These are phyloP conservation scores for Starmerella vitae DNA, from an alignment of 805 yeast species.

Conservation along the genomic window DNA sequence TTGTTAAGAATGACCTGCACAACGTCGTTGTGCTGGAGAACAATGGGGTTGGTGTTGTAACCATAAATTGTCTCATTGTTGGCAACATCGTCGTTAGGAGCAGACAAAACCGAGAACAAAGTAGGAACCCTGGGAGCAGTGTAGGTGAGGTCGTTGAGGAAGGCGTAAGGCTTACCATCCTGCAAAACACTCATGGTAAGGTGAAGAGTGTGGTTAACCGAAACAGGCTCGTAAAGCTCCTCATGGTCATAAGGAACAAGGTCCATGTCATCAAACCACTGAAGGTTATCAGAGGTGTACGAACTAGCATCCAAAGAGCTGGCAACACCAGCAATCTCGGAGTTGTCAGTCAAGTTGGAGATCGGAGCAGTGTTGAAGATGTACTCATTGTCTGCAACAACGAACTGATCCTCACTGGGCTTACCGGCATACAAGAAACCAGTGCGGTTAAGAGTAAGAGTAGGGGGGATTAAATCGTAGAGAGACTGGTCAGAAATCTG, in stretches of 20 bases:
- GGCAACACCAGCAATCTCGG: constrained; percentile 22
- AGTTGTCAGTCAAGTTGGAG: constrained; percentile 26
- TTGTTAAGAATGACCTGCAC: constrained; percentile 78
- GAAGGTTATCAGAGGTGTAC: constrained; percentile 33
- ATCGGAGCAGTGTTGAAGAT: constrained; percentile 40
- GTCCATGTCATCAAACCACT: constrained; percentile 61
- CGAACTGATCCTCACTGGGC: constrained; percentile 12
- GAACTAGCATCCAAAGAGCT: constrained; percentile 20
- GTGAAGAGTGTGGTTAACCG: constrained; percentile 48
- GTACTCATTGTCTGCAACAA: constrained; percentile 40
- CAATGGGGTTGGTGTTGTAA: constrained; percentile 60
- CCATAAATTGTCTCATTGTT: constrained; percentile 60
- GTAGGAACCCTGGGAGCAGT: constrained; percentile 75
- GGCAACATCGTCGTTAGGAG: constrained; percentile 38
- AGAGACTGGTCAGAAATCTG: constrained; percentile 67
- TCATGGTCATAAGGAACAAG: constrained; percentile 49
- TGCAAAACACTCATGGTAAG: constrained; percentile 74
- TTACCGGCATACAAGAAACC: constrained; percentile 39
- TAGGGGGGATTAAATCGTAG: constrained; percentile 63
- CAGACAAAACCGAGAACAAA: constrained; percentile 58
- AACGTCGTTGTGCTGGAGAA: constrained; percentile 51
- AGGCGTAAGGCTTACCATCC: constrained; percentile 89
- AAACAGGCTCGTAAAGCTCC: constrained; percentile 52
- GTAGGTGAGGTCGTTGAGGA: constrained; percentile 79
- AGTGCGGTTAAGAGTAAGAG: constrained; percentile 57